Evolutionary conservation across 2,329 filamentous ascomycete species (phyloP), one percentile per base, ranked within the genome.

Genomic region (Colletotrichum orbiculare): DNA sequence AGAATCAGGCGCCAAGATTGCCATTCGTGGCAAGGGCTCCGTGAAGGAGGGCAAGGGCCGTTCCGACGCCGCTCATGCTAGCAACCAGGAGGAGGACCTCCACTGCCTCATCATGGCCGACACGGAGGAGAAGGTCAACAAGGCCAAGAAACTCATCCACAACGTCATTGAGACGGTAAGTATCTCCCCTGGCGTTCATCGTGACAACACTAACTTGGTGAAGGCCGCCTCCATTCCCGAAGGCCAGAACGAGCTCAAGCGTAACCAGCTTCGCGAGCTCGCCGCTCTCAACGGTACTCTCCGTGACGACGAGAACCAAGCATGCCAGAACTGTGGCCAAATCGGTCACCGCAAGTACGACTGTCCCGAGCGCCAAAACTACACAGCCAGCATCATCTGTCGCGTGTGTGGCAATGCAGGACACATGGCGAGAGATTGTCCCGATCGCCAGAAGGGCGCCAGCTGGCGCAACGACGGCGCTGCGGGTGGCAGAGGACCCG

Each of bases 81-180:
- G 96, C 87, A 99, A 99, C 85, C 96, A 99, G 87, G 96, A 99
- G 84, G 96, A 99, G 82, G 96, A 99, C 78, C 86, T 99, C 63
- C 96, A 99, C 82, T 99, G 96, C 81, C 84, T 99, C 77, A 98
- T 99, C 82, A 99, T 99, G 96, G 96, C 96, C 75, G 96, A 99
- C 76, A 98, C 95, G 42, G 96, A 99, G 83, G 96, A 99, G 69
- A 99, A 99, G 83, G 94, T 99, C 77, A 97, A 97, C 84, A 99
- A 98, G 82, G 96, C 96, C 70, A 99, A 98, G 85, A 94, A 97
- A 81, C 82, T 98, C 67, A 97, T 99, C 69, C 95, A 99, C 81
- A 97, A 98, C 71, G 92, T 99, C 74, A 98, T 99, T 76, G 96
- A 99, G 81, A 99, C 96, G 66, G 95, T 96, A 85, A 83, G 91